Evolutionary conservation across 2,329 filamentous ascomycete species (phyloP).

Genomic region (Acarospora socialis): DNA sequence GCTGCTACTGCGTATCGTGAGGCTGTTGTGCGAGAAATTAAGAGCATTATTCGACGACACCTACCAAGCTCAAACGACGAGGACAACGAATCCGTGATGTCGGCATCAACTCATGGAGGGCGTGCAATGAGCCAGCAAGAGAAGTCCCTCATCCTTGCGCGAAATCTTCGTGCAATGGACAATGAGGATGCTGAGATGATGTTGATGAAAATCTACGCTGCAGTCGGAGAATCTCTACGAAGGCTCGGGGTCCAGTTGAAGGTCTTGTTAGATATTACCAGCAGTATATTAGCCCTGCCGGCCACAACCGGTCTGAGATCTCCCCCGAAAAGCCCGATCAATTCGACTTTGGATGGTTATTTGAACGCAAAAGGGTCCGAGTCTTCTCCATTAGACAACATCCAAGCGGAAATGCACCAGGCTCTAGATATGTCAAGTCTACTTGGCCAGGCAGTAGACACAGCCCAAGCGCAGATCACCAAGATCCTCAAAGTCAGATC

Average conservation of each 20-base stretch:
- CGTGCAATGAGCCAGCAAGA: conserved; percentile 65
- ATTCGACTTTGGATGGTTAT: conserved; percentile 29
- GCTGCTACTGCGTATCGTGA: conserved; percentile 80
- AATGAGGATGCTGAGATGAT: conserved; percentile 73
- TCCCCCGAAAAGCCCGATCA: conserved; percentile 33
- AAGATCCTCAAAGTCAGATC: conserved; percentile 50
- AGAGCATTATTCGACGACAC: conserved; percentile 66
- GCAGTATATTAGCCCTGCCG: conserved; percentile 28
- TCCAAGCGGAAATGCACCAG: conserved; percentile 44
- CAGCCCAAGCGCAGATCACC: conserved; percentile 48
- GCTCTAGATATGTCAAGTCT: conserved; percentile 51
- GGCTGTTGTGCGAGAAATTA: conserved; percentile 70
- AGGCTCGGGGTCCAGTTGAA: conserved; percentile 84
- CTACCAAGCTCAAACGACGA: conserved; percentile 89
- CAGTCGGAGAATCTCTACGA: conserved; percentile 73
- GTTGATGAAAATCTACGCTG: conserved; percentile 68
- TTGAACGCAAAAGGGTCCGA: conserved; percentile 17
- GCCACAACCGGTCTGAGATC: conserved; percentile 28
- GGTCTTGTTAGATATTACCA: conserved; percentile 85
- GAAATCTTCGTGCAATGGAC: conserved; percentile 74
- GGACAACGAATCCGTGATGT: conserved; percentile 80
- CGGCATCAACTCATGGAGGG: conserved; percentile 61
- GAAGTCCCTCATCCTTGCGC: conserved; percentile 74
- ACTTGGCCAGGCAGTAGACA: conserved; percentile 52
- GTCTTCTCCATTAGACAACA: conserved; percentile 16